Evolutionary conservation across 805 yeast genomes (phyloP).

Genomic region (Ogataea methylovora): DNA sequence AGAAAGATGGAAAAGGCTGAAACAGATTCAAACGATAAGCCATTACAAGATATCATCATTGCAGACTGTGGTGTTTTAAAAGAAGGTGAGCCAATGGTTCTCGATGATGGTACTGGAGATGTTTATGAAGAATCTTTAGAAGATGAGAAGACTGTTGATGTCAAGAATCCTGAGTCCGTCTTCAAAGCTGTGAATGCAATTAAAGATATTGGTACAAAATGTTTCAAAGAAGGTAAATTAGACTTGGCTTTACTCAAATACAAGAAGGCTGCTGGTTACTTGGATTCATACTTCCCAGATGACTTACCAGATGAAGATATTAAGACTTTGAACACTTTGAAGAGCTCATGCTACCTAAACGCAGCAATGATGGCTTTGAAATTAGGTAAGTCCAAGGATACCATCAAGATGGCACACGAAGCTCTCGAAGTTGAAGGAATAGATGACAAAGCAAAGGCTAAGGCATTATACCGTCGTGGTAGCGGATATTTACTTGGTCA

Average conservation of each 20-base stretch:
- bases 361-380: conserved; percentile 70
- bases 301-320: conserved; percentile 51
- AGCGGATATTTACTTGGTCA: conserved; percentile 56
- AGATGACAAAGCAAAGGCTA: conserved; percentile 65
- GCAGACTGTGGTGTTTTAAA: conserved; percentile 74
- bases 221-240: conserved; percentile 58
- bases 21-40: conserved; percentile 64
- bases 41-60: conserved; percentile 62
- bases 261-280: conserved; percentile 60
- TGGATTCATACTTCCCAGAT: conserved; percentile 69
- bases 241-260: conserved; percentile 60
- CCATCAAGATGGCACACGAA: conserved; percentile 52
- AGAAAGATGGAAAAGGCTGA: conserved; percentile 67
- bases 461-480: conserved; percentile 85
- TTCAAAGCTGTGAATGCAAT: conserved; percentile 55
- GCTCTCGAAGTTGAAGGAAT: conserved; percentile 56
- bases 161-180: conserved; percentile 55
- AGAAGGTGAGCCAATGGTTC: conserved; percentile 39
- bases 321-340: conserved; percentile 41
- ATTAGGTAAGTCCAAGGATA: conserved; percentile 43
- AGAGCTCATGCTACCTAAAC: conserved; percentile 61
- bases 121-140: conserved; percentile 65
- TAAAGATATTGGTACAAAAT: conserved; percentile 72
- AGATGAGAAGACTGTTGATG: conserved; percentile 63
- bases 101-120: conserved; percentile 82